Percentiles rank a stretch among this genome's conserved stretches.
These are phyloP conservation scores for Euphorbia celastroides DNA, from an alignment of 441 rosid species.

Conservation along the genomic window DNA sequence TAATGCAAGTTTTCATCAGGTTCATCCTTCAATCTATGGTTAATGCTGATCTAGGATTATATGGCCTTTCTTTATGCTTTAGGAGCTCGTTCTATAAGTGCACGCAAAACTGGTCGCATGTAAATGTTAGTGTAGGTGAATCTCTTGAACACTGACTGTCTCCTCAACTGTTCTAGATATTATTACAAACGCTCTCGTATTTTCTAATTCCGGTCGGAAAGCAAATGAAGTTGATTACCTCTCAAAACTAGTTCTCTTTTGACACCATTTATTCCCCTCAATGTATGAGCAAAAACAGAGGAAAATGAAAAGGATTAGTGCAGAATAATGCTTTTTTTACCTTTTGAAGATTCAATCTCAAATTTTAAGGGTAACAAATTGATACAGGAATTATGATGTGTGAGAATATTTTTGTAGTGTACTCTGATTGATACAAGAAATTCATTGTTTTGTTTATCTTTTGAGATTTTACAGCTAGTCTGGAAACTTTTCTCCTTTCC, in stretches of 20 bases:
- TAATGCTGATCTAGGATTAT: slow-evolving; percentile 2
- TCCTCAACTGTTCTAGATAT: not conserved
- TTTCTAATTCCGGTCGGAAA: not conserved
- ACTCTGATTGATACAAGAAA: too few species aligned
- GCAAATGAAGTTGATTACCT: not conserved
- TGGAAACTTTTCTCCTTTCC: too few species aligned
- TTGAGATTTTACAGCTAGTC: too few species aligned
- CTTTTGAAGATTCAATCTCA: not conserved
- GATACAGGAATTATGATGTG: not conserved
- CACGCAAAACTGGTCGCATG: not conserved
- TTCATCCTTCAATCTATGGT: not conserved
- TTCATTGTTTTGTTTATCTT: too few species aligned
- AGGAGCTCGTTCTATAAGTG: not conserved
- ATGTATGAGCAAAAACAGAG: not conserved
- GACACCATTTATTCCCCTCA: too few species aligned
- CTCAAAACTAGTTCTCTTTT: not conserved
- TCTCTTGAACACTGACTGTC: not conserved
- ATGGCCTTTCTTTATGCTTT: not conserved
- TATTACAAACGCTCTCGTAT: not conserved
- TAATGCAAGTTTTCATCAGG: slow-evolving; percentile 1
- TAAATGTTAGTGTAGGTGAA: not conserved
- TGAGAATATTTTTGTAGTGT: too few species aligned
- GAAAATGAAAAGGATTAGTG: not conserved
- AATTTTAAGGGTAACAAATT: not conserved
- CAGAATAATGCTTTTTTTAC: not conserved